Evolutionary conservation across 169 alveolate genomes (phyloP).

Genomic region (Besnoitia besnoiti): DNA sequence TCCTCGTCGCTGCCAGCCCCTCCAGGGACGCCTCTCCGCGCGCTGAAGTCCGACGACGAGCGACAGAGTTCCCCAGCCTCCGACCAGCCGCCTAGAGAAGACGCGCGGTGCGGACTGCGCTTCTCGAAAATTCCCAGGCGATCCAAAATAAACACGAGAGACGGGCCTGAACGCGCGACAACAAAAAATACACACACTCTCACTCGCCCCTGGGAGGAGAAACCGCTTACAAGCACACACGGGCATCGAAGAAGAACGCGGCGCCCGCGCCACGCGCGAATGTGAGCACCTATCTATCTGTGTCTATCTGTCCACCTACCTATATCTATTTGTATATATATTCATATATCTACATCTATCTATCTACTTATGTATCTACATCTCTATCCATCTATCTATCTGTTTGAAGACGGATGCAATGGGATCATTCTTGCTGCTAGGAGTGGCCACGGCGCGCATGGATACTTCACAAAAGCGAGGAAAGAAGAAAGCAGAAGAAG

Average conservation of each 20-base stretch:
- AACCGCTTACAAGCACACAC: too few relatives aligned
- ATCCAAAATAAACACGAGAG: conserved; percentile 12
- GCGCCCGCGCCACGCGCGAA: too few relatives aligned
- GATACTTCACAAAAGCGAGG: too few relatives aligned
- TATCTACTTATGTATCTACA: neutral
- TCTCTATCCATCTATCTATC: neutral
- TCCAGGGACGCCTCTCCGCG: too few relatives aligned
- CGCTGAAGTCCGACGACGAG: too few relatives aligned
- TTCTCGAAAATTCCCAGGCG: conserved; percentile 22
- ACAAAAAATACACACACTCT: neutral
- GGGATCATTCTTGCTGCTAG: too few relatives aligned
- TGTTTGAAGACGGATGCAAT: neutral
- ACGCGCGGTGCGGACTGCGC: neutral
- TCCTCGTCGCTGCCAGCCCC: neutral
- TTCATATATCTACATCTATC: neutral
- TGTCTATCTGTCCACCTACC: neutral
- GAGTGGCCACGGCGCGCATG: too few relatives aligned
- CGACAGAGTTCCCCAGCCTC: too few relatives aligned
- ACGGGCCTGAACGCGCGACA: conserved; percentile 25
- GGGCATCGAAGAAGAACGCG: too few relatives aligned
- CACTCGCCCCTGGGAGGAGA: neutral
- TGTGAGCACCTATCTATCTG: too few relatives aligned
- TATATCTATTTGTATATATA: neutral
- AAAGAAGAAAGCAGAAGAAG: neutral
- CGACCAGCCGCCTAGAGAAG: too few relatives aligned